Conservation (phyloP, 768 basidiomycete species). For the Collybia sordida region DNA sequence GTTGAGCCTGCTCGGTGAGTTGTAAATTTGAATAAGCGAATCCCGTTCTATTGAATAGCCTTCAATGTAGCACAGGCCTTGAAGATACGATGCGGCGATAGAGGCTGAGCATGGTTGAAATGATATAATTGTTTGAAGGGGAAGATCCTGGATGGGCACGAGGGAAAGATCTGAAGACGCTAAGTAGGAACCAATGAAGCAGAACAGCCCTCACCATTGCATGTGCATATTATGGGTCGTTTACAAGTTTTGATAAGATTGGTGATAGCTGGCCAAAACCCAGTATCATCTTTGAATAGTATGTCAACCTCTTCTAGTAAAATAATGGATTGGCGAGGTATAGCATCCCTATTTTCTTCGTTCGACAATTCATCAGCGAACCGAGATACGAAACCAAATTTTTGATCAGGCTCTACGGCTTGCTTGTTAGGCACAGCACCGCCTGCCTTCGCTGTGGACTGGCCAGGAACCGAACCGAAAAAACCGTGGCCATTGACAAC, state of each 20-base stretch:
- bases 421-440: background rate
- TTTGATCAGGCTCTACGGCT: constrained; percentile 7
- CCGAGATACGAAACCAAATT: constrained; percentile 22
- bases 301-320: constrained; percentile 96
- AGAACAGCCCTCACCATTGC: constrained; percentile 65
- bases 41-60: constrained; percentile 45
- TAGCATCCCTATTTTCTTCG: constrained; percentile 11
- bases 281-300: constrained; percentile 80
- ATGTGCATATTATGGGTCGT: constrained; percentile 91
- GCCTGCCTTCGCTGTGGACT: background rate
- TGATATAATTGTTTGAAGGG: constrained; percentile 67
- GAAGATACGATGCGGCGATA: constrained; percentile 67
- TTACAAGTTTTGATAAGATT: constrained; percentile 80
- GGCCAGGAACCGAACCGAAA: constrained; percentile 1
- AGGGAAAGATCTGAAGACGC: constrained; percentile 58
- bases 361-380: background rate
- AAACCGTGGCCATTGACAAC: constrained; percentile 3
- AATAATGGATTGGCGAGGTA: constrained; percentile 76
- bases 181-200: background rate
- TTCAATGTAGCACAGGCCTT: constrained; percentile 58
- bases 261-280: constrained; percentile 84
- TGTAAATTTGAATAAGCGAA: constrained; percentile 45
- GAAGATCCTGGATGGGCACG: constrained; percentile 72
- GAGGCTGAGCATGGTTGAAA: constrained; percentile 60
- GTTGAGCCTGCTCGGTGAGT: constrained; percentile 24